phyloP scores from a whole-genome alignment of 2,329 filamentous ascomycete genomes.

The Pseudogymnoascus sp. region DNA sequence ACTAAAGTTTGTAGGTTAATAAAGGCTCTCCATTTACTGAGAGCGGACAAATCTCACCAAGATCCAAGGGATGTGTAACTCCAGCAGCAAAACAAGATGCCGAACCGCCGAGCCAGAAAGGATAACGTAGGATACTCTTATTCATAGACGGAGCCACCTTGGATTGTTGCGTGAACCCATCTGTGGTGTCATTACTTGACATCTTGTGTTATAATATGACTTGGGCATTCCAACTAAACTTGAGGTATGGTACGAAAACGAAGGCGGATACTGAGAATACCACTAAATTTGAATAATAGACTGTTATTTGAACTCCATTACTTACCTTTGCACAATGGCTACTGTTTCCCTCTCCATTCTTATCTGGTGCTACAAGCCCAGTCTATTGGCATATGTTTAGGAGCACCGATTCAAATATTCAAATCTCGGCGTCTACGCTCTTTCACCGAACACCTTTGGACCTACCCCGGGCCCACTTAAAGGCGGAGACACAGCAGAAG shows the following conservation, averaged over 20 bases:
- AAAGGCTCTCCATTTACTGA: conserved; percentile 38
- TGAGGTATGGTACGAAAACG: too few species aligned
- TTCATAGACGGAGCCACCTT: not conserved
- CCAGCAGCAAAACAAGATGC: conserved; percentile 85
- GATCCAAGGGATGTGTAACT: conserved; percentile 87
- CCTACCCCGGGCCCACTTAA: not conserved
- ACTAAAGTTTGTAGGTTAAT: too few species aligned
- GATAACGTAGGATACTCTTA: conserved; percentile 42
- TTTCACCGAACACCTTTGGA: not conserved
- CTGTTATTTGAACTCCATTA: not conserved
- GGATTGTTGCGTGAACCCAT: not conserved
- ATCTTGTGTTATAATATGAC: not conserved
- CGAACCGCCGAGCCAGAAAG: conserved; percentile 95
- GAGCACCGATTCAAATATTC: not conserved
- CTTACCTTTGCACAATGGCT: not conserved
- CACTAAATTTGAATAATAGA: not conserved
- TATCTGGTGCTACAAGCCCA: not conserved
- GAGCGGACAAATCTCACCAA: conserved; percentile 51
- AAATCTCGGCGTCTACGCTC: not conserved
- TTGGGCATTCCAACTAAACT: not conserved
- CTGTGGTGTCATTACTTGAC: not conserved
- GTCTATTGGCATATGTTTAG: not conserved
- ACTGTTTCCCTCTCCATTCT: not conserved
- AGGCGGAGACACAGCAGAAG: not conserved
- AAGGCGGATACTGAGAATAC: not conserved